Percentiles rank a stretch among this genome's conserved stretches.
phyloP scores from a whole-genome alignment of 257 asterid genomes.

The Rauvolfia tetraphylla region DNA sequence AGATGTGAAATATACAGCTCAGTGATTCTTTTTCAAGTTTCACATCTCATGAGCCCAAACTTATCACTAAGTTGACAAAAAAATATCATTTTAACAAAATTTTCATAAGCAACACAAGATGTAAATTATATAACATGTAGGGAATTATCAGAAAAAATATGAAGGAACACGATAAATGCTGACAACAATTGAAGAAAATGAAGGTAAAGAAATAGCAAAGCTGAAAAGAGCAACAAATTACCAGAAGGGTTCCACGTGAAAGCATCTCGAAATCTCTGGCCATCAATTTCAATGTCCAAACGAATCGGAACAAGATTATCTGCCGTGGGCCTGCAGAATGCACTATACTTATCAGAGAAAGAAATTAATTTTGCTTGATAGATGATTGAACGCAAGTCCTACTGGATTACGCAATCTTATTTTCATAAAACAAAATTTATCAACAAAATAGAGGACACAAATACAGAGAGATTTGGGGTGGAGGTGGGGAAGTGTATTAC shows the following conservation, averaged over 20 bases:
- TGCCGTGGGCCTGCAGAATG: constrained; percentile 64
- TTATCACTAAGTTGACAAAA: background rate
- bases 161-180: background rate
- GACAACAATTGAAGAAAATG: background rate
- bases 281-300: constrained; percentile 83
- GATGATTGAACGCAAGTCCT: background rate
- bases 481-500: constrained; percentile 34
- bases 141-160: background rate
- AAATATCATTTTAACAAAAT: background rate
- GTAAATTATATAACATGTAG: background rate
- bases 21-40: background rate
- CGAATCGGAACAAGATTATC: constrained; percentile 91
- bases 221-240: constrained; percentile 7
- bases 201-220: background rate
- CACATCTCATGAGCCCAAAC: background rate
- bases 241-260: constrained; percentile 93
- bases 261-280: constrained; percentile 81
- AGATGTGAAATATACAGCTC: background rate
- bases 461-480: background rate
- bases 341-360: background rate
- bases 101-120: background rate
- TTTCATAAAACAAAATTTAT: background rate
- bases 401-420: background rate
- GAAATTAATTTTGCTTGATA: background rate
- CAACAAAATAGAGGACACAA: background rate